Base-by-base conservation (phyloP, 2,329 filamentous ascomycete genomes). In the Fusarium buxicola region DNA sequence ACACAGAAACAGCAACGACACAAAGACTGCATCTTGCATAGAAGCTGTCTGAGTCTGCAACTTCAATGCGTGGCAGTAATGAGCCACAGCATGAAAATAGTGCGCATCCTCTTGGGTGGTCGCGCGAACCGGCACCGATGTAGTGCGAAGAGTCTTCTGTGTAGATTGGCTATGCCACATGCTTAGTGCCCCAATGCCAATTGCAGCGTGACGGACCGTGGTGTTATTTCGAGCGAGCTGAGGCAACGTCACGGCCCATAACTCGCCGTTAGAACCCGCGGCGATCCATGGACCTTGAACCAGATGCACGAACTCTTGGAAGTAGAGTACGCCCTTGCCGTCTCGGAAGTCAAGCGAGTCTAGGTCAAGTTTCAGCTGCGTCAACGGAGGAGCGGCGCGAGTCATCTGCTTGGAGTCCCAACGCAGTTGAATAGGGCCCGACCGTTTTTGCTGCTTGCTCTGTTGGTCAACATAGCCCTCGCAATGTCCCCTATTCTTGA, bases 51-150 rank as follows among this genome's bases (percentile, higher is more conserved):
- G 56, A 12, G 63, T 71, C n/a, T 72, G 68, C 8, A 74, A 44
- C 39, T 69, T 75, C 7, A 79, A 55, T 0, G 76, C 72, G 4
- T 68, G 60, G 16, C 76, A 75, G 45, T 78, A 77, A 47, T 77
- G 73, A 3, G 68, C 62, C 5, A 79, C 58, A 0, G 76, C 77
- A 2, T 71, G 65, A 27, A 72, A 64, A 60, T 78, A 77, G 10
- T 70, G 58, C 2, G 27, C 10, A 2, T 68, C 62, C 1, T 32
- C 25, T 28, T 34, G 28, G 1, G 24, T 18, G 1, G 32, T 6
- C 11, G 50, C 31, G 27, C 24, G 43, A 8, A 32, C 25, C 0
- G 40, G 16, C 7, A 11, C 16, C 2, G 25, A 18, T 13, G 32
- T 7, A 6, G 47, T n/a, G 2, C 13, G 31, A 2, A 55, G 36